Base-by-base conservation (phyloP, 2,329 filamentous ascomycete species). In the Chalaropsis ovoidea region DNA sequence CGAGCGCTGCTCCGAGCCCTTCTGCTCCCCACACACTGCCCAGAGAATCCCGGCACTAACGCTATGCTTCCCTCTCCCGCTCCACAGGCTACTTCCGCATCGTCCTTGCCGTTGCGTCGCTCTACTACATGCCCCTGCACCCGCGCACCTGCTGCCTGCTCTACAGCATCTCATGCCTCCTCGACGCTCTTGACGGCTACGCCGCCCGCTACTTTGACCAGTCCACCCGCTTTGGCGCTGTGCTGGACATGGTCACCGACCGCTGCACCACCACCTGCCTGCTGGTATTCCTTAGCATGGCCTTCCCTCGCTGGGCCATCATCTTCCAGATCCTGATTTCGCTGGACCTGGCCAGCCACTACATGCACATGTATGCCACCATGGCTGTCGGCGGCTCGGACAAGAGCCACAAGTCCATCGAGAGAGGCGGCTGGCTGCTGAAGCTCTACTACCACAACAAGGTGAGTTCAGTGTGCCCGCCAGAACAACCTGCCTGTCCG, bases 101-200 rank as follows among this genome's bases (percentile, higher is more conserved):
- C 72, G 78, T 93, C 69, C 83, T 93, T 70, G 91, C 92, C 71
- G 79, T 96, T 72, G 90, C 89, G 61, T 96, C 94, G 35, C 86
- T 99, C 70, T 96, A 97, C 80, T 99, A 96, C 80, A 99, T 99
- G 94, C 93, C 94, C 63, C 84, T 97, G 64, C 94, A 99, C 76
- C 93, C 93, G n/a, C 88, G 93, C 72, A 96, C 92, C 45, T 97
- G 93, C 78, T 92, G 89, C 67, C 76, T 92, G 62, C 84, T 95
- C 65, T 99, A 99, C 81, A 93, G 87, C 74, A 79, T 99, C 67
- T 97, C 93, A 31, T 97, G 94, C 75, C 83, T 97, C 56, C 87
- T 99, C 70, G 94, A 99, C 75, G 94, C 93, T 58, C 83, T 97
- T 69, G 94, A 99, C 74, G 94, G 94, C 71, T 88, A 92, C 71